Percentiles rank a stretch among this genome's conserved stretches.
These are phyloP conservation scores for Pholiota microspora DNA, from an alignment of 768 basidiomycete species.

Conservation along the genomic window DNA sequence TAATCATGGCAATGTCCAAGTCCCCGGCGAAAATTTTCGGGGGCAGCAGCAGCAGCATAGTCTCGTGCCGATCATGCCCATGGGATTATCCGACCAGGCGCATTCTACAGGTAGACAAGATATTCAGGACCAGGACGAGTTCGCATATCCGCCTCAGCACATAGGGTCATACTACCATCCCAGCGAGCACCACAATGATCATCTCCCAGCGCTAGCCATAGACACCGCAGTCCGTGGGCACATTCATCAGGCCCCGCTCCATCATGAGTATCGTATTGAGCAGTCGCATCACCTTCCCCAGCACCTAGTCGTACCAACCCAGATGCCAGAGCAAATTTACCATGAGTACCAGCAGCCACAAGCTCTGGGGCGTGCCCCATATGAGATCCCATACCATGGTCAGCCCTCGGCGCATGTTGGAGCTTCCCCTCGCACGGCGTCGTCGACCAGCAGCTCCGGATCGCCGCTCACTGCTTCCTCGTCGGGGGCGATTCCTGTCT, in stretches of 20 bases:
- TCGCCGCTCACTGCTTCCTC: slow-evolving; percentile 1
- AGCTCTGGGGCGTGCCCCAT: background rate
- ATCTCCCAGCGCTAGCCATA: background rate
- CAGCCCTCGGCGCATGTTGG: background rate
- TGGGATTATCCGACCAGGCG: background rate
- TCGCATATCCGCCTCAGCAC: background rate
- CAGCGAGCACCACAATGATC: background rate
- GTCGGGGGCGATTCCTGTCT: background rate
- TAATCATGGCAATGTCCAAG: background rate
- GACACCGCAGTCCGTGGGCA: background rate
- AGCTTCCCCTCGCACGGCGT: background rate
- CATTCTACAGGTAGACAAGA: background rate
- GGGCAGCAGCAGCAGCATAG: background rate
- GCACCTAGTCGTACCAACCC: background rate
- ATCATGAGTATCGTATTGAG: background rate
- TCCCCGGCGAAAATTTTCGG: background rate
- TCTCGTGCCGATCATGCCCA: background rate
- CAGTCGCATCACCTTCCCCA: background rate
- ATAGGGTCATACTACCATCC: background rate
- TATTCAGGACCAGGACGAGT: background rate
- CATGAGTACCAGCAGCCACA: background rate
- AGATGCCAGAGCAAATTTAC: background rate
- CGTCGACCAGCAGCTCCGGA: background rate
- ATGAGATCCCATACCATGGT: background rate
- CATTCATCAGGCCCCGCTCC: background rate